phyloP scores from a whole-genome alignment of 441 rosid genomes.

The Pelargonium citronellum region DNA sequence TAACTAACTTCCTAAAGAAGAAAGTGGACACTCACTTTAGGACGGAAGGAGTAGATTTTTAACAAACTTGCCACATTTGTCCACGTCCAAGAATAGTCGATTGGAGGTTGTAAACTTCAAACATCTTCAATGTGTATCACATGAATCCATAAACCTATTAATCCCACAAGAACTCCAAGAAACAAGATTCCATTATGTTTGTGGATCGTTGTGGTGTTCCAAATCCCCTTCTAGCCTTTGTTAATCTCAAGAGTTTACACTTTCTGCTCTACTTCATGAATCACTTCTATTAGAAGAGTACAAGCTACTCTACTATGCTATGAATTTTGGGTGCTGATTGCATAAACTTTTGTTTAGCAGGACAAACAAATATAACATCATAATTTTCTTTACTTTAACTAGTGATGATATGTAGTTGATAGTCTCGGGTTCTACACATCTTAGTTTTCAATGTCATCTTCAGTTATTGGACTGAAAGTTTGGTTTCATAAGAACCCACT shows the following conservation, averaged over 20 bases:
- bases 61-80: too few relatives aligned
- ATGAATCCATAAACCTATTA: too few relatives aligned
- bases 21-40: too few relatives aligned
- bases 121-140: too few relatives aligned
- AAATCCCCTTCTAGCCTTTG: neutral
- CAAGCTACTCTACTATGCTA: neutral
- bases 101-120: too few relatives aligned
- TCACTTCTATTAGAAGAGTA: neutral
- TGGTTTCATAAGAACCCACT: neutral
- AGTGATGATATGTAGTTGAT: neutral
- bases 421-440: neutral
- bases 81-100: too few relatives aligned
- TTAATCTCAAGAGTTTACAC: neutral
- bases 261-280: conserved; percentile 4
- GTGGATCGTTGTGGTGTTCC: too few relatives aligned
- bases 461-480: neutral
- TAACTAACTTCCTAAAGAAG: too few relatives aligned
- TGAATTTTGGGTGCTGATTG: neutral
- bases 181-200: too few relatives aligned
- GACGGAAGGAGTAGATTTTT: too few relatives aligned
- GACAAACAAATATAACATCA: neutral
- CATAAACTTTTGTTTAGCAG: neutral
- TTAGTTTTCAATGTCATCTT: neutral
- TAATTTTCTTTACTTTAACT: neutral
- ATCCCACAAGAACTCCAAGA: neutral